Evolutionary conservation across 169 alveolate species (phyloP).

Genomic region (Neospora caninum): DNA sequence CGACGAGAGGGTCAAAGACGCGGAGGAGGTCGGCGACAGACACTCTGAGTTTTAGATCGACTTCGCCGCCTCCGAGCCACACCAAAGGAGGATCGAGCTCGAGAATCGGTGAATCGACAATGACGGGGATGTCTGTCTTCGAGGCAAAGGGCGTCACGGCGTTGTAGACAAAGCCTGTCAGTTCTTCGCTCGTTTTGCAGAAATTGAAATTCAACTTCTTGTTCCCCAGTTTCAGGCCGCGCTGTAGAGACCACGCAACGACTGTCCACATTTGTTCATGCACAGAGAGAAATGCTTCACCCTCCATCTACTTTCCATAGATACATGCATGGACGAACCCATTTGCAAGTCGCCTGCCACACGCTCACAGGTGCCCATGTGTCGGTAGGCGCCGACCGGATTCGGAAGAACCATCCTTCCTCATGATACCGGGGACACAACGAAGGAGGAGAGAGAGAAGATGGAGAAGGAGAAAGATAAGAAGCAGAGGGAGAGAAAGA

Average conservation of each 20-base stretch:
- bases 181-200: conserved; percentile 6
- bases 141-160: conserved; percentile 43
- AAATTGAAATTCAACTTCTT: conserved; percentile 49
- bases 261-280: too few species aligned
- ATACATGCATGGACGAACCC: not conserved
- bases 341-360: too few species aligned
- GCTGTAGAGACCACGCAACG: not conserved
- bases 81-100: not conserved
- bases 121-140: not conserved
- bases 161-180: conserved; percentile 50
- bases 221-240: conserved; percentile 46
- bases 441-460: not conserved
- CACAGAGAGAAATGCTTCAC: not conserved
- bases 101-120: not conserved
- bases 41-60: conserved; percentile 7
- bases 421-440: not conserved
- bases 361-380: not conserved
- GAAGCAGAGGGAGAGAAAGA: too few species aligned
- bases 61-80: conserved; percentile 56
- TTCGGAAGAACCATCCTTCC: too few species aligned
- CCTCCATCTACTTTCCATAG: not conserved
- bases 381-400: too few species aligned
- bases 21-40: not conserved
- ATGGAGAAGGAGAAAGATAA: not conserved
- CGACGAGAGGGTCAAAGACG: conserved; percentile 40